Base-by-base conservation (phyloP, 1,284 basidiomycete genomes). In the Moesziomyces parantarcticus region DNA sequence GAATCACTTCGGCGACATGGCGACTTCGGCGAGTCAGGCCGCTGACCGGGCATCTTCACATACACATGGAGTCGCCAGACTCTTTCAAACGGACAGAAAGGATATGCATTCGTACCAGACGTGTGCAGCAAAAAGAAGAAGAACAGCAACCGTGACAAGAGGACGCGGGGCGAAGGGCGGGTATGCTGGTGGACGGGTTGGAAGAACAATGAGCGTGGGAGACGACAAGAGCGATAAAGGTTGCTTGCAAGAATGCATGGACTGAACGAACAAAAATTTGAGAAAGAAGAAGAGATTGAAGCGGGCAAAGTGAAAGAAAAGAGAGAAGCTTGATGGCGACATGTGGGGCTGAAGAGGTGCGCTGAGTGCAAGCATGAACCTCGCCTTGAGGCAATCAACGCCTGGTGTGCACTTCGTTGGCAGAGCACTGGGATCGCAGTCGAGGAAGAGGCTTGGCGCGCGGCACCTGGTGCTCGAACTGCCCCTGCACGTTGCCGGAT, bases 351-450 rank as follows among this genome's bases (percentile, higher is more conserved):
- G 4, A 26, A 34, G 14, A 41, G 41, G 7, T 3, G 18, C 20
- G 20, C 16, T 36, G n/a, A 16, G 8, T 7, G 25, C 8, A 21
- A 34, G n/a, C 29, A 32, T 18, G 36, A 13, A 39, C 36, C 3
- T 40, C n/a, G 21, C 18, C 26, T n/a, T n/a, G n/a, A n/a, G n/a
- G n/a, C n/a, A n/a, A n/a, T 52, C 25, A 72, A 18, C 29, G 29
- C 29, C 63, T 52, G 39, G 58, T 54, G 36, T 73, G 70, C 36
- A 41, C 45, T 32, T 68, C 65, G 48, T 64, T 73, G 41, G 58
- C 62, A 4, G 71, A 74, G 53, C 71, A 74, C 40, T 46, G 46
- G 5, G 66, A 65, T 10, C 71, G 61, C 21, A 65, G 40, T 34
- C 59, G 52, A 0, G 66, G 42, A 47, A 45, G 61, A 9, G 66